Percentiles rank a stretch among this genome's conserved stretches.
Evolutionary conservation across 2,329 filamentous ascomycete species (phyloP).

Genomic region (Drechslerella dactyloides): DNA sequence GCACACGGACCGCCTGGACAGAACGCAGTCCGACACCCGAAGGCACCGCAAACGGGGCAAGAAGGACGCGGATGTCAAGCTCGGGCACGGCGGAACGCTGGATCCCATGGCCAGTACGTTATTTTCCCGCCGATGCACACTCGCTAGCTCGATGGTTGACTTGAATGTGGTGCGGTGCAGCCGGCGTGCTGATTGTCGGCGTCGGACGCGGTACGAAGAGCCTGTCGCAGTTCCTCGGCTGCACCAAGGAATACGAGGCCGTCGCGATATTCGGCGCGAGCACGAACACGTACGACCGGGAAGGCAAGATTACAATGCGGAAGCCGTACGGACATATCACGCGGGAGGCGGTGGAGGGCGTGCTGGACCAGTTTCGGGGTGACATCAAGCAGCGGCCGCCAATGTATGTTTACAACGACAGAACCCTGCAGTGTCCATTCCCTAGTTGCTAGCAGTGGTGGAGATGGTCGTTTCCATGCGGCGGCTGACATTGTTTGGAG

Average conservation of each 20-base stretch:
- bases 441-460: neutral
- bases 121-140: neutral
- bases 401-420: conserved; percentile 60
- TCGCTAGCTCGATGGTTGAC: neutral
- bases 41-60: conserved; percentile 68
- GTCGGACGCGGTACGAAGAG: conserved; percentile 86
- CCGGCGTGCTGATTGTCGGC: conserved; percentile 87
- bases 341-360: conserved; percentile 75
- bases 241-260: conserved; percentile 92
- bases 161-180: conserved; percentile 15
- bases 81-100: conserved; percentile 93
- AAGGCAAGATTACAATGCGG: conserved; percentile 80
- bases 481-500: conserved; percentile 25
- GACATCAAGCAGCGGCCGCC: conserved; percentile 88
- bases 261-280: conserved; percentile 87
- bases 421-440: too few species aligned
- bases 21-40: conserved; percentile 56
- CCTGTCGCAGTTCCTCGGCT: conserved; percentile 77
- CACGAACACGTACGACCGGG: conserved; percentile 88
- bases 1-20: conserved; percentile 65
- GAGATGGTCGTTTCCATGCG: neutral
- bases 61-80: conserved; percentile 68
- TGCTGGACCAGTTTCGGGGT: conserved; percentile 76
- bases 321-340: conserved; percentile 82
- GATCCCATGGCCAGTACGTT: conserved; percentile 78